A percentile compares a stretch with the other conserved stretches of the same genome.
Evolutionary conservation across 2,329 filamentous ascomycete species (phyloP).

Genomic region (Conoideocrella luteorostrata): DNA sequence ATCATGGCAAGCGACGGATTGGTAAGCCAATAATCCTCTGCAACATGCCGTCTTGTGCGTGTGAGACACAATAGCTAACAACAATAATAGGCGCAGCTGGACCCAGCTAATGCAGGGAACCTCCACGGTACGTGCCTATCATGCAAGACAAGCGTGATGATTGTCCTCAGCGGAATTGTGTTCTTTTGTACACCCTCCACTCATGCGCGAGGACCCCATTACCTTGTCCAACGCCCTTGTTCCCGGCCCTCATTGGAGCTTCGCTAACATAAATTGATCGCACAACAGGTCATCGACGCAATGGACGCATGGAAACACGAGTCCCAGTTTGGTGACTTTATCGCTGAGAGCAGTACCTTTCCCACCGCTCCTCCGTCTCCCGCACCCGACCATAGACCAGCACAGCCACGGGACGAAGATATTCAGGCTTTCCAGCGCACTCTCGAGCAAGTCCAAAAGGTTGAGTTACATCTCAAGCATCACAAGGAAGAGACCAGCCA

Average conservation of each 20-base stretch:
- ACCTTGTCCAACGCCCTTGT: neutral
- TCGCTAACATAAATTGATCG: constrained; percentile 3
- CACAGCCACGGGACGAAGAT: constrained; percentile 62
- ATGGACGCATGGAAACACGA: constrained; percentile 92
- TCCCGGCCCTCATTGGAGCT: constrained; percentile 2
- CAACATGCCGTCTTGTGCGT: neutral
- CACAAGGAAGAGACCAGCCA: constrained; percentile 63
- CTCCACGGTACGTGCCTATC: constrained; percentile 71
- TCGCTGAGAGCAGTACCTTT: constrained; percentile 71
- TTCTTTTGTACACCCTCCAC: no score
- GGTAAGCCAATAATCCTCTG: constrained; percentile 52
- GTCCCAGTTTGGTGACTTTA: constrained; percentile 78
- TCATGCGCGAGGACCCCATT: no score
- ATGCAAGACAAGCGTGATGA: no score
- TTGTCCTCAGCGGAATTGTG: no score
- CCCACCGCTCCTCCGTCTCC: constrained; percentile 60
- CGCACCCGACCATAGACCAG: constrained; percentile 53
- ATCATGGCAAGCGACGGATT: constrained; percentile 94
- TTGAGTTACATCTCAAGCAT: constrained; percentile 62
- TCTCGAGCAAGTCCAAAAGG: constrained; percentile 59
- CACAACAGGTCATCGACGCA: constrained; percentile 67
- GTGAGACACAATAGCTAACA: constrained; percentile 15
- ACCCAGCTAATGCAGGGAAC: constrained; percentile 88
- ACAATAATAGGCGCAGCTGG: constrained; percentile 72
- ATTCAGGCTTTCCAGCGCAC: constrained; percentile 61